Base-by-base conservation (phyloP, 106 monocot species). In the Dioscorea alata region DNA sequence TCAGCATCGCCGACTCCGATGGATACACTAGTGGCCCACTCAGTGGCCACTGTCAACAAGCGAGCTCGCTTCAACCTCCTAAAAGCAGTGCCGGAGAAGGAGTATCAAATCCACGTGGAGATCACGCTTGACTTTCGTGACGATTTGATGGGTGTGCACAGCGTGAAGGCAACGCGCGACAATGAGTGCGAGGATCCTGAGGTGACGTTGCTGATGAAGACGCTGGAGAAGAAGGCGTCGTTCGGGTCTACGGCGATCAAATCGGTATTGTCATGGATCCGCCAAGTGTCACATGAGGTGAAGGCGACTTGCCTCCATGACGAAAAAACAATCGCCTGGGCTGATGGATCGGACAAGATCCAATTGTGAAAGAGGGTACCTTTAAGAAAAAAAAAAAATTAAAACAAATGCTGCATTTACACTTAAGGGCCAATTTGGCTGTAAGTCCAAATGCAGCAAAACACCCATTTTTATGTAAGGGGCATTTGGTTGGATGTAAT, bases 101-200 rank as follows among this genome's bases (percentile, higher is more conserved):
- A 82, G 19, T 84, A 85, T 53, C 82, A 75, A 8, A 82, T 77
- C 9, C 89, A 89, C 76, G 92, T 99, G 18, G 97, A 99, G 79
- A 93, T 99, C 80, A 99, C 97, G 12, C 85, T 99, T 23, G 92
- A 99, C 64, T 82, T 99, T 56, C 86, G 85, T 21, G 90, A 92
- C 62, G 90, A 93, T 73, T 71, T 85, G 24, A 92, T 99, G 31
- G 97, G 92, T 8, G 85, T 99, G n/a, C 97, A 99, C 86, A 99
- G 97, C 78, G 92, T 99, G 53, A 92, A 87, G 68, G 76, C 83
- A 13, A 81, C 88, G 16, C 76, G 61, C 0, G 69, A 68, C 10
- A 81, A 73, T 23, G 77, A 57, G 49, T 61, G 12, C 20, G 91
- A 92, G 61, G 83, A 97, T 57, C 82, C 92, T 19, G 96, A 97